Conservation (phyloP, 108 stramenopile genomes). For the Pseudonitzschia multiseries region DNA sequence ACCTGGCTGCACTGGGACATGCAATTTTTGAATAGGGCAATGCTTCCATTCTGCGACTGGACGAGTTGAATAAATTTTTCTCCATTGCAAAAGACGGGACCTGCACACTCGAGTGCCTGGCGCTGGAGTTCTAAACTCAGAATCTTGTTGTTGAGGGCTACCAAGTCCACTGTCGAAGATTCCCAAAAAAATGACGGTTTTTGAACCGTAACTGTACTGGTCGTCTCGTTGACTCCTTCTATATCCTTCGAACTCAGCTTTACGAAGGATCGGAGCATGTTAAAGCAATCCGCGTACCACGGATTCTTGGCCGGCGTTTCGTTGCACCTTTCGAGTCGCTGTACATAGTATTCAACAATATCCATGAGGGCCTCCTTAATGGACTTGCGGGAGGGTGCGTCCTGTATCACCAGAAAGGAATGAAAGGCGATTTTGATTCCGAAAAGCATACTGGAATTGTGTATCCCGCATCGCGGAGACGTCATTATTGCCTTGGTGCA, state of each 20-base stretch:
- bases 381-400: slow-evolving; percentile 64
- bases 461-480: slow-evolving; percentile 79
- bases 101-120: slow-evolving; percentile 78
- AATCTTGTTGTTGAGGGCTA: slow-evolving; percentile 88
- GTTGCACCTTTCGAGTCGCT: slow-evolving; percentile 87
- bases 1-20: slow-evolving; percentile 91
- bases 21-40: slow-evolving; percentile 93
- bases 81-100: slow-evolving; percentile 74
- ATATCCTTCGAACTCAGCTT: slow-evolving; percentile 89
- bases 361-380: slow-evolving; percentile 89
- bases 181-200: slow-evolving; percentile 25
- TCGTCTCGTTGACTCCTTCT: slow-evolving; percentile 61
- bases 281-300: slow-evolving; percentile 93
- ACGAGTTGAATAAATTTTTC: slow-evolving; percentile 92
- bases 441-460: slow-evolving; percentile 90
- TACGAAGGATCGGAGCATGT: slow-evolving; percentile 95
- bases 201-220: slow-evolving; percentile 18
- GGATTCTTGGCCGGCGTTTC: slow-evolving; percentile 42
- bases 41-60: slow-evolving; percentile 86
- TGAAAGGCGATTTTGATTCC: slow-evolving; percentile 92
- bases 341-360: slow-evolving; percentile 88
- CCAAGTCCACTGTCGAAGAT: slow-evolving; percentile 65
- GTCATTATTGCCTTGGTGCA: slow-evolving; percentile 64
- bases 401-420: slow-evolving; percentile 89
- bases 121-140: slow-evolving; percentile 93